These are phyloP conservation scores for Pelargonium cotyledonis DNA, from an alignment of 441 rosid species.

Conservation along the genomic window DNA sequence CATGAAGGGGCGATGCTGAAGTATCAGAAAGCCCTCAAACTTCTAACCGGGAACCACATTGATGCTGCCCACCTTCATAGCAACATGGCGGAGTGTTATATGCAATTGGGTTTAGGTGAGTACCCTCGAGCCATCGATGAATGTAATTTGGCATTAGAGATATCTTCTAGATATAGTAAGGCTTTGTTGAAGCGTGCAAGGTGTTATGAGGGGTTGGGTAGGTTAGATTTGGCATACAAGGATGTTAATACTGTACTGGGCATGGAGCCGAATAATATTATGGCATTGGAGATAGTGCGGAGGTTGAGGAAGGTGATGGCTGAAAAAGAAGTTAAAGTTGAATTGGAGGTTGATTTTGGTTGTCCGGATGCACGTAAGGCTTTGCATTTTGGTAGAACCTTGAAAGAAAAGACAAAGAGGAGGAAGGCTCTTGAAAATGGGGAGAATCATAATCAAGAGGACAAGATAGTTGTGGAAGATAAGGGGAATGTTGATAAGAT, in stretches of 20 bases:
- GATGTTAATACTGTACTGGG: constrained; percentile 48
- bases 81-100: constrained; percentile 59
- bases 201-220: constrained; percentile 58
- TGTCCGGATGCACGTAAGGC: constrained; percentile 29
- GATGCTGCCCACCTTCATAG: constrained; percentile 51
- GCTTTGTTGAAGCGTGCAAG: constrained; percentile 62
- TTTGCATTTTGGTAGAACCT: constrained; percentile 5
- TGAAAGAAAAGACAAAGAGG: constrained; percentile 31
- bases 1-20: constrained; percentile 46
- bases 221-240: constrained; percentile 48
- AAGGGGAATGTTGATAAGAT: constrained; percentile 24
- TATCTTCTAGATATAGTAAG: constrained; percentile 49
- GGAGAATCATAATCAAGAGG: constrained; percentile 22
- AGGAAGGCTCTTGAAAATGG: constrained; percentile 25
- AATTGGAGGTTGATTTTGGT: constrained; percentile 23
- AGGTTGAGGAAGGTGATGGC: constrained; percentile 43
- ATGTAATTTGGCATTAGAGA: constrained; percentile 50
- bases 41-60: constrained; percentile 45
- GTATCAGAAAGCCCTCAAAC: constrained; percentile 51
- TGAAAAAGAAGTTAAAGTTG: constrained; percentile 40
- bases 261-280: constrained; percentile 47
- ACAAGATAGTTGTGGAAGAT: constrained; percentile 20
- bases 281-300: constrained; percentile 51
- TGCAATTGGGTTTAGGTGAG: constrained; percentile 56
- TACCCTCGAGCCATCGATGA: constrained; percentile 48